These are phyloP conservation scores for Aphanoascus verrucosus DNA, from an alignment of 2,329 filamentous ascomycete species.

Conservation along the genomic window DNA sequence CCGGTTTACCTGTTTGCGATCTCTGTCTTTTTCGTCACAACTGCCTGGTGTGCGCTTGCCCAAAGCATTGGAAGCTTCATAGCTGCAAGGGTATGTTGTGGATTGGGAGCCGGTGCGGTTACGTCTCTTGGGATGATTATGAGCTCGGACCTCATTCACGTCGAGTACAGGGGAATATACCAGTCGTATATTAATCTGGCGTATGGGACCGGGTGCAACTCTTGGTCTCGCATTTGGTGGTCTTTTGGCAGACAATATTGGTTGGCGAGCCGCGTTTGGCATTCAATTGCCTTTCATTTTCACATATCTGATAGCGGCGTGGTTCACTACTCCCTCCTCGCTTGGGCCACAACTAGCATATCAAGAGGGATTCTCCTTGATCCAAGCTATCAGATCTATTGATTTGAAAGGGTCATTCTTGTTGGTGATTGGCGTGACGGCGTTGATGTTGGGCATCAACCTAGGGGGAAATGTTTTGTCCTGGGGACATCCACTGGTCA, in stretches of 20 bases:
- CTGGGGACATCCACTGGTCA: slow-evolving; percentile 43
- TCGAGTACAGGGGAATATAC: slow-evolving; percentile 47
- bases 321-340: slow-evolving; percentile 33
- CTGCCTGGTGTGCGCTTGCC: slow-evolving; percentile 59
- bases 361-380: slow-evolving; percentile 31
- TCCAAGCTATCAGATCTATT: slow-evolving; percentile 39
- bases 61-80: slow-evolving; percentile 62
- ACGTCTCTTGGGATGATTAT: slow-evolving; percentile 54
- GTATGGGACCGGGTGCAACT: slow-evolving; percentile 29
- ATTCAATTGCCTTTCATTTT: slow-evolving; percentile 43
- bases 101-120: slow-evolving; percentile 61
- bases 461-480: slow-evolving; percentile 43
- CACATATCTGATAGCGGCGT: slow-evolving; percentile 16
- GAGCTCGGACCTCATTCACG: slow-evolving; percentile 59
- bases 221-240: slow-evolving; percentile 33
- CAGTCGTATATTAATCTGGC: slow-evolving; percentile 35
- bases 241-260: slow-evolving; percentile 31
- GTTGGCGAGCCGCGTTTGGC: slow-evolving; percentile 37
- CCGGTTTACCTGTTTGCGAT: slow-evolving; percentile 55
- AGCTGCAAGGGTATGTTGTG: slow-evolving; percentile 57
- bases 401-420: slow-evolving; percentile 42
- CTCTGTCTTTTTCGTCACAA: slow-evolving; percentile 52
- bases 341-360: slow-evolving; percentile 39
- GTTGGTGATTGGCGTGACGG: slow-evolving; percentile 38
- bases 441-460: slow-evolving; percentile 43